These are phyloP conservation scores for Paracoccidioides lutzii DNA, from an alignment of 2,329 filamentous ascomycete species.

Conservation along the genomic window DNA sequence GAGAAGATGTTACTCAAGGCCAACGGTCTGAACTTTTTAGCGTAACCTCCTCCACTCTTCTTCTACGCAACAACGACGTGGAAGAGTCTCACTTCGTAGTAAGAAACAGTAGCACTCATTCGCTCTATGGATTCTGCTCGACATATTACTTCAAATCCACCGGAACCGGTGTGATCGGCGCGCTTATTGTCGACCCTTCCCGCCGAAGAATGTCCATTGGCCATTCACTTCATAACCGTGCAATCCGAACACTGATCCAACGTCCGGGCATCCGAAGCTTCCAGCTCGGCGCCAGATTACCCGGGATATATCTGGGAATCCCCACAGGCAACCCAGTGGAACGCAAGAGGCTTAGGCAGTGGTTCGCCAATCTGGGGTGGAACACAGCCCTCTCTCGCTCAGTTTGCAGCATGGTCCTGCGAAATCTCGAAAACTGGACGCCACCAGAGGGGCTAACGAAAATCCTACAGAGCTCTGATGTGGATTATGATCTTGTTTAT, in stretches of 20 bases:
- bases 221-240: constrained; percentile 74
- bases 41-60: constrained; percentile 61
- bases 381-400: constrained; percentile 53
- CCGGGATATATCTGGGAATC: constrained; percentile 76
- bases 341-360: constrained; percentile 51
- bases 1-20: constrained; percentile 47
- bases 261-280: constrained; percentile 62
- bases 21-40: constrained; percentile 56
- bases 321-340: constrained; percentile 53
- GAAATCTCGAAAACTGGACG: constrained; percentile 58
- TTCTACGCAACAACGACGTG: constrained; percentile 56
- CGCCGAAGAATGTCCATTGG: constrained; percentile 84
- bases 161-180: constrained; percentile 62
- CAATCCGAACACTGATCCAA: constrained; percentile 61
- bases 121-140: constrained; percentile 81
- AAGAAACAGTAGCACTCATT: constrained; percentile 81
- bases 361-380: constrained; percentile 89
- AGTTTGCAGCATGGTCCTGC: constrained; percentile 60
- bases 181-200: constrained; percentile 77
- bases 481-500: constrained; percentile 73
- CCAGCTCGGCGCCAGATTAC: constrained; percentile 68
- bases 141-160: constrained; percentile 67
- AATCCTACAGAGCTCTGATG: constrained; percentile 57
- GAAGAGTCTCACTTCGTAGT: constrained; percentile 84
- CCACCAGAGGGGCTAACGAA: constrained; percentile 65